These are phyloP conservation scores for Dryas alaskensis DNA, from an alignment of 306 rosid genomes.

Conservation along the genomic window DNA sequence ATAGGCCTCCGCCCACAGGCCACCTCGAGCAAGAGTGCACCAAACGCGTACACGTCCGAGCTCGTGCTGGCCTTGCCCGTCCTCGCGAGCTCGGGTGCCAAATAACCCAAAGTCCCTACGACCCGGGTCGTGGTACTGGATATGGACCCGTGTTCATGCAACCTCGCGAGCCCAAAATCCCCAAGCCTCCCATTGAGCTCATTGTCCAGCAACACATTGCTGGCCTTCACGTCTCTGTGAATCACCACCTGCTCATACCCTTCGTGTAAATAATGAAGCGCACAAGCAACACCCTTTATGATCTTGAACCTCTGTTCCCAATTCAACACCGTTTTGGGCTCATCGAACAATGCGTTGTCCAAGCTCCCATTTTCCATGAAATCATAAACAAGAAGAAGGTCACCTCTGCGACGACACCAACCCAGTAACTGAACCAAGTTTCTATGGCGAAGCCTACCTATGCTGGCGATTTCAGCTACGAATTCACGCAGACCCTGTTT, in stretches of 20 bases:
- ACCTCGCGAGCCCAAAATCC: constrained; percentile 73
- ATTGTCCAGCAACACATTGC: constrained; percentile 67
- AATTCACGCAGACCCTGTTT: constrained; percentile 79
- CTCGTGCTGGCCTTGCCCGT: constrained; percentile 71
- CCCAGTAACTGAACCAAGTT: constrained; percentile 72
- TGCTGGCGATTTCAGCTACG: constrained; percentile 76
- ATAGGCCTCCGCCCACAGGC: constrained; percentile 72
- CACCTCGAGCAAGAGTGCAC: constrained; percentile 73
- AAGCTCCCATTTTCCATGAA: constrained; percentile 84
- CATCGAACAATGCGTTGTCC: constrained; percentile 59
- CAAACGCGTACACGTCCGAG: constrained; percentile 73
- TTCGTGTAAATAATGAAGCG: constrained; percentile 69
- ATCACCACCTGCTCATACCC: constrained; percentile 77
- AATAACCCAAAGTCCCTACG: constrained; percentile 77
- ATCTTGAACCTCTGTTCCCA: constrained; percentile 77
- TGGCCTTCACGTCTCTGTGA: constrained; percentile 83
- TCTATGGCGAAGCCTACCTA: constrained; percentile 79
- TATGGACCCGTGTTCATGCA: constrained; percentile 76
- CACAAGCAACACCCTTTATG: constrained; percentile 76
- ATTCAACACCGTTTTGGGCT: constrained; percentile 40
- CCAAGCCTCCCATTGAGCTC: constrained; percentile 74
- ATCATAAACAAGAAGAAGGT: constrained; percentile 73
- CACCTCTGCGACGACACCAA: constrained; percentile 74
- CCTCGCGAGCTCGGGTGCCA: constrained; percentile 77
- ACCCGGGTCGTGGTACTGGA: constrained; percentile 69